These are phyloP conservation scores for Arthrobotrys sinensis DNA, from an alignment of 2,329 filamentous ascomycete genomes.

Conservation along the genomic window DNA sequence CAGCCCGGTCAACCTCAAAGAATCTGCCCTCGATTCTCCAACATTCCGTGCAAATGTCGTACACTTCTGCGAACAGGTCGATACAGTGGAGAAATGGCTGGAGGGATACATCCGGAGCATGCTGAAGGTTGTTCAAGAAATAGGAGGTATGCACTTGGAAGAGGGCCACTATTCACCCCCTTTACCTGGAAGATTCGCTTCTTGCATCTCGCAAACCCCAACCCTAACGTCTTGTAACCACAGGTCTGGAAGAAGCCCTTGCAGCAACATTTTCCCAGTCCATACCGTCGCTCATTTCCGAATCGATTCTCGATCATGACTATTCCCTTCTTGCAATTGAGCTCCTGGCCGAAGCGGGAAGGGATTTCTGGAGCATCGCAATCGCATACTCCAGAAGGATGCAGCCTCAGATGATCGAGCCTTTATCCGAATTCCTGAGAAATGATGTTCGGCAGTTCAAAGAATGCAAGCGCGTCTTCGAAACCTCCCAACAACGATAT, in stretches of 20 bases:
- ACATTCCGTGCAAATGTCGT: constrained; percentile 89
- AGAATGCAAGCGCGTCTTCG: constrained; percentile 77
- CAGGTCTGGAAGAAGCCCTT: constrained; percentile 82
- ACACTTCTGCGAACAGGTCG: constrained; percentile 93
- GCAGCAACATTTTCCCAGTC: constrained; percentile 81
- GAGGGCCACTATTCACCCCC: not conserved
- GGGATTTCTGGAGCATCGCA: constrained; percentile 87
- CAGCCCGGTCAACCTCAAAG: constrained; percentile 87
- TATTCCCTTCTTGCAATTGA: constrained; percentile 91
- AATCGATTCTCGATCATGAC: constrained; percentile 92
- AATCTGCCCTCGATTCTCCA: constrained; percentile 95
- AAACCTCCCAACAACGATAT: constrained; percentile 85
- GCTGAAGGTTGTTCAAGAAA: constrained; percentile 75
- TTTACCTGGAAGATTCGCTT: not conserved
- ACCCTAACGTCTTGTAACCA: constrained; percentile 2
- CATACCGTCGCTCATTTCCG: constrained; percentile 80
- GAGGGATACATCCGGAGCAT: constrained; percentile 78
- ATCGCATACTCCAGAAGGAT: constrained; percentile 82
- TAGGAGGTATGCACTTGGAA: constrained; percentile 69
- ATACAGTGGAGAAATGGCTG: constrained; percentile 92
- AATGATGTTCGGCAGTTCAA: constrained; percentile 89
- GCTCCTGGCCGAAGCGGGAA: constrained; percentile 85
- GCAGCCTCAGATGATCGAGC: constrained; percentile 83
- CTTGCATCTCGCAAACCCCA: too few relatives aligned
- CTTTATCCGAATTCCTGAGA: constrained; percentile 82